Evolutionary conservation across 495 filamentous ascomycete genomes (phyloP).

Genomic region (Amphirosellinia nigrospora): DNA sequence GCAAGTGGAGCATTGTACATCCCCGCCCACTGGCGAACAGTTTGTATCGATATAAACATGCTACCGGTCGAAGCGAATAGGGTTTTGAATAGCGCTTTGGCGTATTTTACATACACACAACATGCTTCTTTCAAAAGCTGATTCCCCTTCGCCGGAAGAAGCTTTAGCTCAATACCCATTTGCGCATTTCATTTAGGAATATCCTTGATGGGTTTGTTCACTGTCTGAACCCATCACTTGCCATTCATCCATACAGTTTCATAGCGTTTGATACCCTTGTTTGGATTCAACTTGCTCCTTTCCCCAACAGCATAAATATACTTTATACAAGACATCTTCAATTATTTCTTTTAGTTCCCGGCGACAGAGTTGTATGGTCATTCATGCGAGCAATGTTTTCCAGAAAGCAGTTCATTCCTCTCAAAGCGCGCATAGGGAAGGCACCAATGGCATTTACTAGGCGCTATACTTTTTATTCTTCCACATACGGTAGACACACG

Average conservation of each 20-base stretch:
- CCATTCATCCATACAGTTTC: constrained; percentile 15
- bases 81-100: neutral
- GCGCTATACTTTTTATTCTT: constrained; percentile 2
- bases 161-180: neutral
- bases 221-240: neutral
- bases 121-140: neutral
- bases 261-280: constrained; percentile 24
- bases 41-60: neutral
- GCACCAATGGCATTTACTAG: constrained; percentile 11
- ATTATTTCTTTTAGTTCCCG: neutral
- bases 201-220: neutral
- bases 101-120: neutral
- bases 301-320: neutral
- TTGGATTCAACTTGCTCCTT: neutral
- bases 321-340: neutral
- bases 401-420: neutral
- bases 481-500: neutral
- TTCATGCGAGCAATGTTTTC: neutral
- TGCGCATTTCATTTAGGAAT: neutral
- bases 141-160: neutral
- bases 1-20: constrained; percentile 10
- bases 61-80: neutral
- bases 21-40: neutral
- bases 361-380: neutral
- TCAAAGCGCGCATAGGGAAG: neutral